Evolutionary conservation across 2,329 filamentous ascomycete species (phyloP), one percentile per base, ranked within the genome.

Genomic region (Nigrograna mackinnonii): DNA sequence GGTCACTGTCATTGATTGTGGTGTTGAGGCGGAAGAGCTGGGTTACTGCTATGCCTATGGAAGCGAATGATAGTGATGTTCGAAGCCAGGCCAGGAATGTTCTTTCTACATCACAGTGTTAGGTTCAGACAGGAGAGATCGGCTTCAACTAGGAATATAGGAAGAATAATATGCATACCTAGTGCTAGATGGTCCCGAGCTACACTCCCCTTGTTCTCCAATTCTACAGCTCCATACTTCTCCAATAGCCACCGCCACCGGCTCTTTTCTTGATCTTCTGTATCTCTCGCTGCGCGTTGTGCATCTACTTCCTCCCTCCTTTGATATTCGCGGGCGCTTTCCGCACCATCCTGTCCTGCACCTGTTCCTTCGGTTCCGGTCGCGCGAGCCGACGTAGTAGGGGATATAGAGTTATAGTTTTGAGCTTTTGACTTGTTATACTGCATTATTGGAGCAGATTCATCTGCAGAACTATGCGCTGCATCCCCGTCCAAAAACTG

Each of bases 1-100:
- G 4, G 4, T 49, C 37, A n/a, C n/a, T n/a, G 17, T 54, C 41
- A 9, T 52, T 39, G 30, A 87, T 72, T 6, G 82, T 79, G 0
- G 84, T 87, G 72, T 91, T 91, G 43, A 94, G 82, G 19, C 89
- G 85, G 72, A 94, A 92, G 35, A 94, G 81, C 66, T 94, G 89
- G 1, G 89, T 92, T 30, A 94, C 80, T 32, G 87, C 89, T 46
- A 94, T 87, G 43, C 89, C 89, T 53, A 94, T 92, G 22, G 82
- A 87, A 9, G 88, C 87, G 60, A 94, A 94, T 18, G 86, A 84
- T 24, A 94, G 79, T 2, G 86, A 91, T 3, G 89, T 94, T 39
- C 89, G 82, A 32, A 94, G 78, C 89, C 89, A 94, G 41, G 89
- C 89, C 22, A 94, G 80, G 67, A 92, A 94, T 0, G 89, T 94